phyloP scores from a whole-genome alignment of 306 rosid genomes.

The Astragalus glycyphyllos region DNA sequence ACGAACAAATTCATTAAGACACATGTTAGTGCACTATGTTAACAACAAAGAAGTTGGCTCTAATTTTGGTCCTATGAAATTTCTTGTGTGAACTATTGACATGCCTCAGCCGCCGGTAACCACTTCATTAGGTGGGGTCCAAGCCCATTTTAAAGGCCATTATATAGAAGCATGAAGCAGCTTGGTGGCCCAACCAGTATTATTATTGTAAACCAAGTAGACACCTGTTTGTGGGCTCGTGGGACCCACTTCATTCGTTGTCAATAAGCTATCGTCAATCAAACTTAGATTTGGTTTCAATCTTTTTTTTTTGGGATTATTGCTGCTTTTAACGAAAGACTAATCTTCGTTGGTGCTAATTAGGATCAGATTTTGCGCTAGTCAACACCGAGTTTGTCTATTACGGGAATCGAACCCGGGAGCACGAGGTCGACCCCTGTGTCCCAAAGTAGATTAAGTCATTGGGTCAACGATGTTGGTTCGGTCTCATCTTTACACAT shows the following conservation, averaged over 20 bases:
- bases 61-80: conserved; percentile 26
- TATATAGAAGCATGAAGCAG: conserved; percentile 42
- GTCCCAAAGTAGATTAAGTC: no score
- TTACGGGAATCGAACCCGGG: no score
- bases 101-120: conserved; percentile 62
- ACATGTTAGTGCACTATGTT: not conserved
- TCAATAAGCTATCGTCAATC: conserved; percentile 30
- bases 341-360: no score
- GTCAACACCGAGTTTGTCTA: no score
- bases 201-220: conserved; percentile 35
- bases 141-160: conserved; percentile 19
- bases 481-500: conserved; percentile 43
- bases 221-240: conserved; percentile 44
- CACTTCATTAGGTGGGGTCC: conserved; percentile 32
- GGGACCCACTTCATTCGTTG: conserved; percentile 35
- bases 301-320: no score
- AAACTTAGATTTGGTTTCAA: conserved; percentile 41
- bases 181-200: conserved; percentile 35
- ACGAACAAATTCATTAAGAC: conserved; percentile 22
- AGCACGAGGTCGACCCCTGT: no score
- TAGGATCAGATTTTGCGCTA: no score
- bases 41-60: not conserved
- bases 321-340: no score
- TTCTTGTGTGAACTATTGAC: conserved; percentile 32
- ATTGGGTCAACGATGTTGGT: no score